Evolutionary conservation across 2,329 filamentous ascomycete genomes (phyloP), one percentile per base, ranked within the genome.

Genomic region (Pseudogymnoascus sp.): DNA sequence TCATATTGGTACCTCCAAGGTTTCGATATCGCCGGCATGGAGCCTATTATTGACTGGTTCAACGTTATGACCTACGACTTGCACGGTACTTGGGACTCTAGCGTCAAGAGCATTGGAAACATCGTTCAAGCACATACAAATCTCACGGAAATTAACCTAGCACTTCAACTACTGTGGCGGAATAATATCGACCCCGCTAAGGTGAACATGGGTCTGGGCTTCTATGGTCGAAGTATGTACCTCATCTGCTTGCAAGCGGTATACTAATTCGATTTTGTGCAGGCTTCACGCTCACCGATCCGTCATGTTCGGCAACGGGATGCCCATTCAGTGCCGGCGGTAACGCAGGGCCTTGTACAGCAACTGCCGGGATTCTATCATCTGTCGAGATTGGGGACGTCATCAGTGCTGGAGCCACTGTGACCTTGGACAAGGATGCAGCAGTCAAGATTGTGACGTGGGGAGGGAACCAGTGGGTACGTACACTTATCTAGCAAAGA

Each of bases 51-150:
- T 4, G 74, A 79, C 63, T 79, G 70, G 66, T 74, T 79, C 66
- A 81, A 79, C 63, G 39, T 81, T n/a, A 77, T 81, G 72, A 72
- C 72, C 0, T 80, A 80, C 64, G 77, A 81, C 64, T 64, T 80
- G 0, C 77, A 81, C 64, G 78, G 78, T 0, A 64, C 70, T 1
- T 80, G 76, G 77, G 78, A 80, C 64, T 6, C 54, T 0, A 21
- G 65, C 0, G 69, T 69, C 64, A 72, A 74, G 63, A 75, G 63
- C 0, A 73, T 73, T 6, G 77, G 77, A 0, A 60, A 71, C 0
- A 71, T 70, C 16, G 70, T 75, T 2, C 65, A 73, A 14, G 70
- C 70, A 0, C 78, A 81, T 64, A 78, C 79, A 1, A 79, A 81
- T 65, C 63, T 81, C 0, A 78, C 77, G 1, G 77, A 81, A 67